phyloP scores from a whole-genome alignment of 2,329 filamentous ascomycete genomes.

The Hymenoscyphus linearis region DNA sequence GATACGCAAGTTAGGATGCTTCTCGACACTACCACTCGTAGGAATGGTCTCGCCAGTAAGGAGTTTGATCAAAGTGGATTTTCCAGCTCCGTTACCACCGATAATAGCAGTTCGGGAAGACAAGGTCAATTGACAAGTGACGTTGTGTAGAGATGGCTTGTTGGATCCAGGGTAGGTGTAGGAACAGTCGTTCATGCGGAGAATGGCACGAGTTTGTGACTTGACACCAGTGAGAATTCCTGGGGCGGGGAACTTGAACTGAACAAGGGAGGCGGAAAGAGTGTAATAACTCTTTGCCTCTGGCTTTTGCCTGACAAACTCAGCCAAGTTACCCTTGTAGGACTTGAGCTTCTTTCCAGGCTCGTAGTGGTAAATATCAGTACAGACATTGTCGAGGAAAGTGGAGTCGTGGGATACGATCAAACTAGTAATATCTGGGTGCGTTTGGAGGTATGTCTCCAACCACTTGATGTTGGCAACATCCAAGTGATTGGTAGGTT shows the following conservation, averaged over 20 bases:
- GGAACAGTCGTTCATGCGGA: conserved; percentile 87
- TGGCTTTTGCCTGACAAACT: conserved; percentile 82
- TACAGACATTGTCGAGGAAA: conserved; percentile 95
- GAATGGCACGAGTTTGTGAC: conserved; percentile 86
- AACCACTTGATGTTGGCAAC: conserved; percentile 95
- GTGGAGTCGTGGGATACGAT: conserved; percentile 98
- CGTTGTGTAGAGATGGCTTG: conserved; percentile 83
- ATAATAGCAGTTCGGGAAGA: conserved; percentile 96
- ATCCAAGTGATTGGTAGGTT: conserved; percentile 98
- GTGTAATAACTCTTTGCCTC: conserved; percentile 99
- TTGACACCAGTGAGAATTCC: conserved; percentile 95
- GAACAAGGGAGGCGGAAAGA: conserved; percentile 76
- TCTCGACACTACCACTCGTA: conserved; percentile 81
- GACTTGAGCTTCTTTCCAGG: conserved; percentile 85
- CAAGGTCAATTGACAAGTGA: conserved; percentile 80
- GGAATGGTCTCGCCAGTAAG: conserved; percentile 89
- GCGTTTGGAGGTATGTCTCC: conserved; percentile 89
- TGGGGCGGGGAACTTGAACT: conserved; percentile 97
- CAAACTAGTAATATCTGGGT: conserved; percentile 92
- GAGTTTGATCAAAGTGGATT: conserved; percentile 96
- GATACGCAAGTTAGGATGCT: conserved; percentile 97
- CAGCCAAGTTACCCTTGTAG: conserved; percentile 77
- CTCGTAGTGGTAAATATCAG: conserved; percentile 99
- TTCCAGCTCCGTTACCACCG: conserved; percentile 94
- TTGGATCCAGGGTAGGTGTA: conserved; percentile 88